phyloP scores from a whole-genome alignment of 305 asterid genomes.

The Fraxinus sp. region DNA sequence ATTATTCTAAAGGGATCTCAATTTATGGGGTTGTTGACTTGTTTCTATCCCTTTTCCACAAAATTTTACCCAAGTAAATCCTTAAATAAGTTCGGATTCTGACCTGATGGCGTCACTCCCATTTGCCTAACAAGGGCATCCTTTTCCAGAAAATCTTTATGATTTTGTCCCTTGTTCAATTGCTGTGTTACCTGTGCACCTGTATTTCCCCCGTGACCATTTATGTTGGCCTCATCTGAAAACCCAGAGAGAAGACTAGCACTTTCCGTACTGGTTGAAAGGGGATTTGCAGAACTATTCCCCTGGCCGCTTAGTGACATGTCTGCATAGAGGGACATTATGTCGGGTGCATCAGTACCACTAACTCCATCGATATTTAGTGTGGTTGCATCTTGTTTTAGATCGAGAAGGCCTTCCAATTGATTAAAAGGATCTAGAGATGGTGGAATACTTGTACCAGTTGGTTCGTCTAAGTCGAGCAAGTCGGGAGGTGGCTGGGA shows the following conservation, averaged over 20 bases:
- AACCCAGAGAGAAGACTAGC: constrained; percentile 24
- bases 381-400: constrained; percentile 44
- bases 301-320: constrained; percentile 46
- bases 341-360: constrained; percentile 48
- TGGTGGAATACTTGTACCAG: constrained; percentile 40
- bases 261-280: constrained; percentile 23
- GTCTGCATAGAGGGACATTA: constrained; percentile 59
- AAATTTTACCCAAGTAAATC: constrained; percentile 67
- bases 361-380: constrained; percentile 35
- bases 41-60: neutral
- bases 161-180: constrained; percentile 62
- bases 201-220: constrained; percentile 44
- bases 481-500: constrained; percentile 76
- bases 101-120: constrained; percentile 84
- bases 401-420: constrained; percentile 81
- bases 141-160: constrained; percentile 72
- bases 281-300: constrained; percentile 22
- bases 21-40: constrained; percentile 16
- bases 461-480: constrained; percentile 78
- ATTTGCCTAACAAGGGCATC: constrained; percentile 88
- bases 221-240: constrained; percentile 32
- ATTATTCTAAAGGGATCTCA: constrained; percentile 3
- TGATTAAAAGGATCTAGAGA: constrained; percentile 78
- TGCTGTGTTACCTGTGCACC: constrained; percentile 34
- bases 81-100: constrained; percentile 82